Evolutionary conservation across 805 yeast species (phyloP), one percentile per base, ranked within the genome.

Genomic region (Suhomyces canberraensis): DNA sequence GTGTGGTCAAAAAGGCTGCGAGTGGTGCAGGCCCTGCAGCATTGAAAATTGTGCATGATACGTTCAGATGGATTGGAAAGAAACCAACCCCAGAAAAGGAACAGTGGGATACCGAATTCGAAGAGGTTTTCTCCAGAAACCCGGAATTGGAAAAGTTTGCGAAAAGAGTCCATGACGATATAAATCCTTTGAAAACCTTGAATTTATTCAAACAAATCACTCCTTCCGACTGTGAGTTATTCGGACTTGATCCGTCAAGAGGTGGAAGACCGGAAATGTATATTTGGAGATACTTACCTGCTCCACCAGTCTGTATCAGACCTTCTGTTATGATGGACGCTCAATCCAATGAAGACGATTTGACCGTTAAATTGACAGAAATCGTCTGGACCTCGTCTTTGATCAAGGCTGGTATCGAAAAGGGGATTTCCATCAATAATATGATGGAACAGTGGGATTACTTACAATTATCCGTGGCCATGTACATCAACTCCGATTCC

Each of bases 361-460:
- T 93, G 46, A 93, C 99, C 0, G 96, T 90, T 21, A 93, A 93
- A 57, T 69, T 93, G 40, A 88, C 98, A 0, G 99, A 93, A 64
- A 87, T 93, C 44, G 98, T 90, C 18, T 91, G 95, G 95, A 88
- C 96, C 1, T 83, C 93, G n/a, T 83, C 95, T 4, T 73, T 90
- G 65, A 93, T 93, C 51, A 77, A 88, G 47, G 95, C 96, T 0
- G 98, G 97, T 42, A 78, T 93, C 35, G 95, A 90, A 45, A 91
- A 89, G 57, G 98, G 98, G 41, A 86, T 91, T 44, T 79, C 96
- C 11, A 81, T 95, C 53, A 86, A 88, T 46, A 87, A 87, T 52
- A 72, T 93, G 63, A 90, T 93, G 96, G 98, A 91, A 55, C 98
- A 93, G 56, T 93, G 99, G 99, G 99, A 93, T 56, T 93, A 87